phyloP scores from a whole-genome alignment of 352 stramenopile genomes.

The Phytophthora hibernalis region DNA sequence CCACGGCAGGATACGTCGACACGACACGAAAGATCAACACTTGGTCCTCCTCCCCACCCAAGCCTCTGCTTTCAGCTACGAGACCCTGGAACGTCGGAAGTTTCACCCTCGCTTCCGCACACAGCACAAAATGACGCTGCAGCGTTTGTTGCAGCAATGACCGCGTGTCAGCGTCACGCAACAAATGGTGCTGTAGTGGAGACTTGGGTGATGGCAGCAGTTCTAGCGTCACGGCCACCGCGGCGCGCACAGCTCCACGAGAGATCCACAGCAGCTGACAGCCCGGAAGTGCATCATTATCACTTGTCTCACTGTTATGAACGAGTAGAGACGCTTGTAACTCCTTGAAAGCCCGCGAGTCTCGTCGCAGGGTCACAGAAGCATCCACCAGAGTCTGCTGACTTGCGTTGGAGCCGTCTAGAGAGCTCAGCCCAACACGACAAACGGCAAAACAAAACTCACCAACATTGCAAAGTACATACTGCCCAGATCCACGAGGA shows the following conservation, averaged over 20 bases:
- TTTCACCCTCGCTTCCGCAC: conserved; percentile 42
- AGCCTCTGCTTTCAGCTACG: conserved; percentile 24
- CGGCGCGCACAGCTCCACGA: conserved; percentile 42
- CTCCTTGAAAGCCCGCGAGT: conserved; percentile 25
- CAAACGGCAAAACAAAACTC: conserved; percentile 43
- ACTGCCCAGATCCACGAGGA: conserved; percentile 44
- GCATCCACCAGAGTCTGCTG: conserved; percentile 18
- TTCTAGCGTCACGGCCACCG: conserved; percentile 63
- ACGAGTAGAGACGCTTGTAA: conserved; percentile 36
- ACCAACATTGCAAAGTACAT: conserved; percentile 38
- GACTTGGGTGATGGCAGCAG: conserved; percentile 26
- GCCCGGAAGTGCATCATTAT: neutral
- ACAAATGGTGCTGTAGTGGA: conserved; percentile 17
- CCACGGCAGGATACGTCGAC: conserved; percentile 52
- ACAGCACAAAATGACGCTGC: conserved; percentile 59
- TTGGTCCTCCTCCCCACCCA: neutral
- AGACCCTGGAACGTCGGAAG: conserved; percentile 46
- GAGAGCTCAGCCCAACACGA: conserved; percentile 44
- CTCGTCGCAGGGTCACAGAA: conserved; percentile 41
- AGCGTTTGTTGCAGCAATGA: conserved; percentile 66
- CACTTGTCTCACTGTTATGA: neutral
- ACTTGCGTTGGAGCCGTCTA: neutral
- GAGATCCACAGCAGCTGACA: conserved; percentile 56
- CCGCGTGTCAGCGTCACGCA: conserved; percentile 42
- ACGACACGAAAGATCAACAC: conserved; percentile 49